A percentile compares a stretch with the other conserved stretches of the same genome.
Evolutionary conservation across 2,329 filamentous ascomycete genomes (phyloP).

Genomic region (Rhynchosporium secalis): DNA sequence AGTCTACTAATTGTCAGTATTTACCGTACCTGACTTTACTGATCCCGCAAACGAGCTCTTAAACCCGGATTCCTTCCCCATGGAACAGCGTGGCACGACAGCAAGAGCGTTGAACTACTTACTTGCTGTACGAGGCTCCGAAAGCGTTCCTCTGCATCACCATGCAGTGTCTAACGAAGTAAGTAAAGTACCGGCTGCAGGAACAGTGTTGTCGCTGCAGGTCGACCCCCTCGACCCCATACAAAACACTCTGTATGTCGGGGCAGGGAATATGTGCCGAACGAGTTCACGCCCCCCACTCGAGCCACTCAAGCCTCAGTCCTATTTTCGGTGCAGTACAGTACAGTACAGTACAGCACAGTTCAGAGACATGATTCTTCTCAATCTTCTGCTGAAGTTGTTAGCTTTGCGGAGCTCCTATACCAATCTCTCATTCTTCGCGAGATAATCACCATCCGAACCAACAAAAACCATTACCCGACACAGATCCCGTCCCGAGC

Average conservation of each 20-base stretch:
- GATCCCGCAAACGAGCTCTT: too few relatives aligned
- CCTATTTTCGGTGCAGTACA: too few relatives aligned
- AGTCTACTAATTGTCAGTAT: not conserved
- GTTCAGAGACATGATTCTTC: too few relatives aligned
- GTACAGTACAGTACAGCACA: too few relatives aligned
- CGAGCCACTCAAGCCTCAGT: not conserved
- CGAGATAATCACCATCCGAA: too few relatives aligned
- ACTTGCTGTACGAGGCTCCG: not conserved
- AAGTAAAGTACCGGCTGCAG: constrained; percentile 10
- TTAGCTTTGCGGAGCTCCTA: too few relatives aligned
- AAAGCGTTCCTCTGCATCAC: not conserved
- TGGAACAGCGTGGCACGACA: constrained; percentile 8
- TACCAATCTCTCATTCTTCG: too few relatives aligned
- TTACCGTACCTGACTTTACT: not conserved
- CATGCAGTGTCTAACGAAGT: not conserved
- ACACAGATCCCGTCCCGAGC: too few relatives aligned
- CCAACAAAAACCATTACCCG: too few relatives aligned
- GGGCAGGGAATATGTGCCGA: not conserved
- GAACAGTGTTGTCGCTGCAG: constrained; percentile 7
- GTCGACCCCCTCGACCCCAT: not conserved
- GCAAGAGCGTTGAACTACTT: constrained; percentile 4
- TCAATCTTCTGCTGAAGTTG: too few relatives aligned
- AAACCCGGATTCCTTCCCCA: not conserved
- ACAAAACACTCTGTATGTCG: not conserved
- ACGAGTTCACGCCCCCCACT: constrained; percentile 1